phyloP scores from a whole-genome alignment of 306 rosid genomes.

The Citrullus mucosospermus region DNA sequence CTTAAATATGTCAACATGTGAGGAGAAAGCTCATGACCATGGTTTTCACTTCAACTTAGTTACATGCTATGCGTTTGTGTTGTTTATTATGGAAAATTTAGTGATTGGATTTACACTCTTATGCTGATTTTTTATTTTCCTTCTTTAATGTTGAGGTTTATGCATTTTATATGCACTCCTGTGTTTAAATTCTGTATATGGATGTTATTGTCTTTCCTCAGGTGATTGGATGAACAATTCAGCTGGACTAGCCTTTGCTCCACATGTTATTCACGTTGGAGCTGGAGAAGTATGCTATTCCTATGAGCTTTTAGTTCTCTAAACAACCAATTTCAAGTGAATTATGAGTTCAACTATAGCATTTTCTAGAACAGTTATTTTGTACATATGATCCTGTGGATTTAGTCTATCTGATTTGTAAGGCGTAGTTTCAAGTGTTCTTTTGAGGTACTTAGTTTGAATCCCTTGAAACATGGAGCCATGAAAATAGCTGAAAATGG shows the following conservation, averaged over 20 bases:
- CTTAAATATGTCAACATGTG: not conserved
- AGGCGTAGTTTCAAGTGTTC: not conserved
- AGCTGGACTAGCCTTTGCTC: constrained; percentile 89
- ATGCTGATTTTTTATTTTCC: not conserved
- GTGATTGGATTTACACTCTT: not conserved
- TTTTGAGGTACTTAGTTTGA: not conserved
- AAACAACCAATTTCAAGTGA: not conserved
- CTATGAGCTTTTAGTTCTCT: not conserved
- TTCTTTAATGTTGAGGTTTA: not conserved
- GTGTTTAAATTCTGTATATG: not conserved
- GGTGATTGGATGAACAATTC: constrained; percentile 99
- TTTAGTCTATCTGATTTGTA: not conserved
- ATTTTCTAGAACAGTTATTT: not conserved
- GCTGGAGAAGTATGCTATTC: constrained; percentile 61
- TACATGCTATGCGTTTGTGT: not conserved
- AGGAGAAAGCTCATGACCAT: not conserved
- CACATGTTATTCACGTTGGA: constrained; percentile 72
- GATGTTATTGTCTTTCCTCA: constrained; percentile 8
- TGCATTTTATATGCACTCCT: not conserved
- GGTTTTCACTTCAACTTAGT: not conserved
- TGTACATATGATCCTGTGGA: not conserved
- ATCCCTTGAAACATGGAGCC: not conserved
- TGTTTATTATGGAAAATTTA: not conserved
- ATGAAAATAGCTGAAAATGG: not conserved
- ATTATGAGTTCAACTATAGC: not conserved